Percentiles rank a stretch among this genome's conserved stretches.
phyloP scores from a whole-genome alignment of 1,139 yeast genomes.

The Pichia sp. region DNA sequence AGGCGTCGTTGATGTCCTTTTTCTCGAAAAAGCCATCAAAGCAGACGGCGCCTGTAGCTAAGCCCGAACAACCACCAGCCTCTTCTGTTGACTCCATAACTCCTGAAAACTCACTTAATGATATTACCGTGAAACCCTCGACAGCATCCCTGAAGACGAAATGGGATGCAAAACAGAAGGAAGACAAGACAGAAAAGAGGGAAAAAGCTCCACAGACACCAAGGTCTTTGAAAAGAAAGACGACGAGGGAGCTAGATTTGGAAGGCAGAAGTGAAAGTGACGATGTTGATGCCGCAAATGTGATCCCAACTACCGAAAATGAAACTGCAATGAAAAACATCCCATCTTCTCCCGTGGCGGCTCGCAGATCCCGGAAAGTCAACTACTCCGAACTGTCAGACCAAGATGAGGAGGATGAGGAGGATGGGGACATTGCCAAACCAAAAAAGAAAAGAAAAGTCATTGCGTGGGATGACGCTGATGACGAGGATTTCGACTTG shows the following conservation, averaged over 20 bases:
- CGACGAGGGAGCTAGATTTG: neutral
- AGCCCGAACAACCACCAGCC: neutral
- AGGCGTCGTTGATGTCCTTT: constrained; percentile 54
- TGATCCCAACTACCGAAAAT: neutral
- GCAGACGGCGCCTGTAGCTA: neutral
- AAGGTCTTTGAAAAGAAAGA: constrained; percentile 14
- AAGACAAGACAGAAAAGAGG: neutral
- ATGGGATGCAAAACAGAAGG: neutral
- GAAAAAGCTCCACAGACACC: constrained; percentile 16
- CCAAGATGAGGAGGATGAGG: no score
- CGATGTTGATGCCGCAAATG: neutral
- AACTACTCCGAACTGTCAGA: constrained; percentile 39
- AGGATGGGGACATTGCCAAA: constrained; percentile 17
- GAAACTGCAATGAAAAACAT: constrained; percentile 5
- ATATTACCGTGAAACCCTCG: constrained; percentile 4
- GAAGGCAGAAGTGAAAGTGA: neutral
- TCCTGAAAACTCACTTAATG: constrained; percentile 21
- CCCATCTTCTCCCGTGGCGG: constrained; percentile 24
- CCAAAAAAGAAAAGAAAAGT: constrained; percentile 22
- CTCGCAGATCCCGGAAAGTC: constrained; percentile 27
- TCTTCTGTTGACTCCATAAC: constrained; percentile 18
- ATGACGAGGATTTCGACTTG: constrained; percentile 25
- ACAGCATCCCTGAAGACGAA: neutral
- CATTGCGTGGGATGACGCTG: constrained; percentile 30
- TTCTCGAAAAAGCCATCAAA: constrained; percentile 31